phyloP scores from a whole-genome alignment of 2,329 filamentous ascomycete species.

The Phialophora verrucosa region DNA sequence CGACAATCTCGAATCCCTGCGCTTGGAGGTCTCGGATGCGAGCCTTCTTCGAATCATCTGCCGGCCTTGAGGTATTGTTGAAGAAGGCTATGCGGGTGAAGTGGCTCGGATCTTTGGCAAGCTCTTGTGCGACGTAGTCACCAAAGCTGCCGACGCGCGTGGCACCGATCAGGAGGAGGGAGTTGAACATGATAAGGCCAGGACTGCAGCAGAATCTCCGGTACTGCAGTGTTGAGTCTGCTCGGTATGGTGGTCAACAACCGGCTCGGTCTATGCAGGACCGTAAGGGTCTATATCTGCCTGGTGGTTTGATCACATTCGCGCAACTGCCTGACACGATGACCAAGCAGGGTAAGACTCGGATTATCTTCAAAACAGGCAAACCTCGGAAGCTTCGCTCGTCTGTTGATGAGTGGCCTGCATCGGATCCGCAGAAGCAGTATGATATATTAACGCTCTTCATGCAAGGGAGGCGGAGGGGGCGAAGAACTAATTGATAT shows the following conservation, averaged over 20 bases:
- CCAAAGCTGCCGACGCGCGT: slow-evolving; percentile 9
- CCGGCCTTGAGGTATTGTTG: slow-evolving; percentile 18
- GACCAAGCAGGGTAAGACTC: slow-evolving; percentile 2
- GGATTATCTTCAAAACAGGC: neutral
- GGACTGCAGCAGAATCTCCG: too few relatives aligned
- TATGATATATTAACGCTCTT: too few relatives aligned
- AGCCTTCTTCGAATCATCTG: slow-evolving; percentile 11
- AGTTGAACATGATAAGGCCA: slow-evolving; percentile 7
- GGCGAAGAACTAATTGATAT: too few relatives aligned
- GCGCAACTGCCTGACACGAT: neutral
- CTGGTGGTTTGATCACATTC: too few relatives aligned
- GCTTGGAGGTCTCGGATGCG: slow-evolving; percentile 3
- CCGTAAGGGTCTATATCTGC: too few relatives aligned
- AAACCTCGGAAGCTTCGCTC: neutral
- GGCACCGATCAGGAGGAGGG: slow-evolving; percentile 16
- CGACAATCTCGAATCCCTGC: slow-evolving; percentile 14
- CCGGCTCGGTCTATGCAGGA: too few relatives aligned
- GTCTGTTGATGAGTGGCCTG: too few relatives aligned
- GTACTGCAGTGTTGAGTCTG: too few relatives aligned
- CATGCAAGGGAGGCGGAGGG: too few relatives aligned
- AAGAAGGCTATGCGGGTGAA: slow-evolving; percentile 21
- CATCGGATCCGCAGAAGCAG: too few relatives aligned
- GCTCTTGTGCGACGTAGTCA: slow-evolving; percentile 15
- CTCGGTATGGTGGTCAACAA: too few relatives aligned
- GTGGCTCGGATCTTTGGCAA: neutral